A percentile compares a stretch with the other conserved stretches of the same genome.
These are phyloP conservation scores for Ogataea parapolymorpha DNA, from an alignment of 805 yeast species.

Conservation along the genomic window DNA sequence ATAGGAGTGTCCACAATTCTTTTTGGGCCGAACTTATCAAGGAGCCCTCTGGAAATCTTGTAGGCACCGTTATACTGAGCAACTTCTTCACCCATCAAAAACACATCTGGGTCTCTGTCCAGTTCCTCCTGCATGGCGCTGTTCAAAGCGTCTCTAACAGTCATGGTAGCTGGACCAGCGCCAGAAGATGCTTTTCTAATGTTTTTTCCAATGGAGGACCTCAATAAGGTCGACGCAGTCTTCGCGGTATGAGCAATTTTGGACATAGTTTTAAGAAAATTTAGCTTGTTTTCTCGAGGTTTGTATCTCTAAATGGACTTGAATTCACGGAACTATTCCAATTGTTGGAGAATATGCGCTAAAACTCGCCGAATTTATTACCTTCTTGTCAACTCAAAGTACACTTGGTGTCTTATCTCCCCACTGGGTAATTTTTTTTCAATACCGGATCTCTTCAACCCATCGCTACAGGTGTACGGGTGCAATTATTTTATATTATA, in stretches of 20 bases:
- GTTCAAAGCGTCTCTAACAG: conserved; percentile 97
- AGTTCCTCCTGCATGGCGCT: conserved; percentile 95
- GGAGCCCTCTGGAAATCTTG: conserved; percentile 91
- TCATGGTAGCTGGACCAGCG: conserved; percentile 58
- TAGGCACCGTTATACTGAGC: conserved; percentile 99
- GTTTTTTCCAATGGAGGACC: conserved; percentile 24
- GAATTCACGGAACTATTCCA: not conserved
- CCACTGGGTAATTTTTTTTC: conserved; percentile 7
- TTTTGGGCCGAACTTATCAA: conserved; percentile 92
- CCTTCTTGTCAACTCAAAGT: not conserved
- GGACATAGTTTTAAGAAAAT: conserved; percentile 4
- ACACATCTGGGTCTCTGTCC: conserved; percentile 92
- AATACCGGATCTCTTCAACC: conserved; percentile 11
- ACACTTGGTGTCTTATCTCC: conserved; percentile 10
- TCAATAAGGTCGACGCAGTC: conserved; percentile 18
- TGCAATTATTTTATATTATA: not conserved
- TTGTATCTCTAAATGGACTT: not conserved
- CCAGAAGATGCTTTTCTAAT: conserved; percentile 44
- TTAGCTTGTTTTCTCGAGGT: not conserved
- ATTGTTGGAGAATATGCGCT: not conserved
- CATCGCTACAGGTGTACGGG: conserved; percentile 6
- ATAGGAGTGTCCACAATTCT: conserved; percentile 96
- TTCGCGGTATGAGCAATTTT: conserved; percentile 13
- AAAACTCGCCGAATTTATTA: not conserved
- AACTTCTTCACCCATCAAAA: conserved; percentile 98